Evolutionary conservation across 805 yeast species (phyloP).

Genomic region (Dipodascopsis tothii): DNA sequence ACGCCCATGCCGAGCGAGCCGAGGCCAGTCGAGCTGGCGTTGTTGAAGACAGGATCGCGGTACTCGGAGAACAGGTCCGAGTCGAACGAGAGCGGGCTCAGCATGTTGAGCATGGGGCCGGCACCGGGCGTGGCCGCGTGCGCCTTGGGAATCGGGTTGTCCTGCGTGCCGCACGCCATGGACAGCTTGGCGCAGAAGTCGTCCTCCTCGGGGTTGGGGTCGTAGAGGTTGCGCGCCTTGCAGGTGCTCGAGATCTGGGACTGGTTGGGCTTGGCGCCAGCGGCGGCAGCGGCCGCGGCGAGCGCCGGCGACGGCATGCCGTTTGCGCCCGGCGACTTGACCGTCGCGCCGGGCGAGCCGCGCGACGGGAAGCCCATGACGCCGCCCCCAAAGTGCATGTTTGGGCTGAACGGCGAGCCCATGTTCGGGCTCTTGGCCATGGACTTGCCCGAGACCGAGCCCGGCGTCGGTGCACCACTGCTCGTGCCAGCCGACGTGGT

Average conservation of each 20-base stretch:
- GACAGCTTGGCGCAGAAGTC: conserved; percentile 70
- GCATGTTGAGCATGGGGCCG: conserved; percentile 12
- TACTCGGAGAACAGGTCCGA: conserved; percentile 29
- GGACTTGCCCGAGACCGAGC: neutral
- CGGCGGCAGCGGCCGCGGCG: neutral
- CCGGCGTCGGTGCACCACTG: no score
- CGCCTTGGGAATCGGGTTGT: conserved; percentile 54
- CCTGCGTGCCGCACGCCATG: conserved; percentile 75
- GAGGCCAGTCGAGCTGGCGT: neutral
- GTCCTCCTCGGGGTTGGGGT: conserved; percentile 60
- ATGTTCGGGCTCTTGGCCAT: neutral
- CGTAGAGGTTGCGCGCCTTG: neutral
- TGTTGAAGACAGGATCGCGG: conserved; percentile 15
- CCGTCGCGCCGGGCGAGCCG: neutral
- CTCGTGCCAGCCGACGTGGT: neutral
- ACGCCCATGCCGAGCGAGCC: conserved; percentile 8
- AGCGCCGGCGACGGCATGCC: neutral
- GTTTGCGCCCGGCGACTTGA: neutral
- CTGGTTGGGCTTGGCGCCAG: no score
- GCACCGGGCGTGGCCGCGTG: conserved; percentile 17
- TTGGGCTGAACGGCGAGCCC: neutral
- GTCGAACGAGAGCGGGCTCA: conserved; percentile 28
- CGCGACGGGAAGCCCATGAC: conserved; percentile 24
- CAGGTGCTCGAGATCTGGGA: no score
- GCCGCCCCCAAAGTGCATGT: conserved; percentile 18